Evolutionary conservation across 2,329 filamentous ascomycete genomes (phyloP).

Genomic region (Colletotrichum lupini): DNA sequence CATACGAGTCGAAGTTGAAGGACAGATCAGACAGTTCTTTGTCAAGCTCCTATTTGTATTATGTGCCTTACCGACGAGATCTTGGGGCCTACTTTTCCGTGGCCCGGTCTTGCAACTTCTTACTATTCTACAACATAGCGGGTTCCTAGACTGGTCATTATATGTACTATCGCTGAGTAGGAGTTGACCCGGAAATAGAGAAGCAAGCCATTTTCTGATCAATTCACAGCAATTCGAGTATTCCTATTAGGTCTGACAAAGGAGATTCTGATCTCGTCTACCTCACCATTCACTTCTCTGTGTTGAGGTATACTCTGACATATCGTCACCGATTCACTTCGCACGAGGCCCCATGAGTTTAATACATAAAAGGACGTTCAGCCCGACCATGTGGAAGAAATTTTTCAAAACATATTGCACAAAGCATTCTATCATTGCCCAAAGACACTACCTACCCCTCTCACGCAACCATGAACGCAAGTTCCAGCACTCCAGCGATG

Average conservation of each 20-base stretch:
- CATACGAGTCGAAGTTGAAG: too few relatives aligned
- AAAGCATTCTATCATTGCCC: neutral
- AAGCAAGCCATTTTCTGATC: too few relatives aligned
- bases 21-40: too few relatives aligned
- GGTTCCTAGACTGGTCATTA: too few relatives aligned
- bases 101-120: too few relatives aligned
- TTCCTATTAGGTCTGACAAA: neutral
- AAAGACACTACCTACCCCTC: neutral
- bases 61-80: too few relatives aligned
- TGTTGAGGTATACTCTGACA: neutral
- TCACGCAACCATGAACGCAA: neutral
- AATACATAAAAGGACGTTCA: neutral
- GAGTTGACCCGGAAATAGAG: too few relatives aligned
- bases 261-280: neutral
- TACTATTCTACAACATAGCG: too few relatives aligned
- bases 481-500: neutral
- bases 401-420: neutral
- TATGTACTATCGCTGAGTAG: too few relatives aligned
- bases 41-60: too few relatives aligned
- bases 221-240: neutral
- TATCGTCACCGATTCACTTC: neutral
- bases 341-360: neutral
- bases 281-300: neutral
- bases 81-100: too few relatives aligned
- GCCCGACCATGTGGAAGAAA: neutral